Evolutionary conservation across 176 grass and related monocot genomes (phyloP), one percentile per base, ranked within the genome.

Genomic region (Lolium perenne): DNA sequence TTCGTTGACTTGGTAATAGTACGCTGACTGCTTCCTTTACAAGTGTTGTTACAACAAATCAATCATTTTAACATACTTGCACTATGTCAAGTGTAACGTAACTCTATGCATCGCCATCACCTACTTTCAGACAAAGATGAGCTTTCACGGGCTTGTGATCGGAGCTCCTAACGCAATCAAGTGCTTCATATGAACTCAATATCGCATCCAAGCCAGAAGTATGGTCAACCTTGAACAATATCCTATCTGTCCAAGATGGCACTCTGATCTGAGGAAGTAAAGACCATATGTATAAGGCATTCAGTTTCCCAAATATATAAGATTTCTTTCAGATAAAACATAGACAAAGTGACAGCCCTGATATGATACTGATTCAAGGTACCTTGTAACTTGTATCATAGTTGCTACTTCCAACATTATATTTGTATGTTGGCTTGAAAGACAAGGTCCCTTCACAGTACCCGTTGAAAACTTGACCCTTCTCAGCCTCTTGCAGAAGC

Each of bases 351-450:
- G 16, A 15, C 20, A 82, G 4, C 63, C 53, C 35, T 56, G 6
- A 86, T 20, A 50, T 56, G 71, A 48, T 47, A 35, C 7, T 26
- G 56, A 18, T 15, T 46, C 2, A 43, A 16, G 16, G 16, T 57
- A 91, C 88, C 93, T 90, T 95, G 55, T 84, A 68, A 56, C 90
- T 95, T 78, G 93, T 92, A 56, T 95, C 93, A 11, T 95, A 87
- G 80, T 61, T 86, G 76, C 83, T 84, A 14, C 88, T 89, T 26
- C 86, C 93, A 20, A 90, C 76, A 20, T 95, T 81, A 48, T 92
- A 92, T 78, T 92, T 95, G 80, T 92, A 92, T 25, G 93, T 95
- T 15, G 90, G 93, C 65, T 92, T 95, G 79, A 95, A 95, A 16
- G 64, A 86, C 74, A 92, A 65, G 20, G 87, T 86, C 50, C 93